Evolutionary conservation across 805 yeast genomes (phyloP).

Genomic region (Lachancea quebecensis): DNA sequence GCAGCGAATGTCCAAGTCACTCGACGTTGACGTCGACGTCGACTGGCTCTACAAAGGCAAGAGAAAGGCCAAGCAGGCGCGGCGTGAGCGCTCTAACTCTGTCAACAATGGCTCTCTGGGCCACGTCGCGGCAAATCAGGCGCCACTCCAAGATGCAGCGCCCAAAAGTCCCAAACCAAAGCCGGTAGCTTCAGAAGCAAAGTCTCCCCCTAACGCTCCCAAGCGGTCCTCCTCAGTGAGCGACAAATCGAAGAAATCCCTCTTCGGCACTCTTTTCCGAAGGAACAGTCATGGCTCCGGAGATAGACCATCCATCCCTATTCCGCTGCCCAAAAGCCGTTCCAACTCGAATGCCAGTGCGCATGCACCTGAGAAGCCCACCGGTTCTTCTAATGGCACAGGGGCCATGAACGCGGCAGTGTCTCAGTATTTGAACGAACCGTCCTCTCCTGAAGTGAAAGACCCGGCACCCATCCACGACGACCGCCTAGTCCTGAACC

Average conservation of each 20-base stretch:
- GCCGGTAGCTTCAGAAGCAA: background rate
- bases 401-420: conserved; percentile 8
- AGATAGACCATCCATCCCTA: conserved; percentile 11
- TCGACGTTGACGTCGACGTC: conserved; percentile 52
- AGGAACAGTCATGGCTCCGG: conserved; percentile 12
- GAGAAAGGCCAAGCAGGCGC: conserved; percentile 4
- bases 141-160: conserved; percentile 1
- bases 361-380: background rate
- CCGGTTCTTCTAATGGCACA: conserved; percentile 7
- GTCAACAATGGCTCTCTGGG: conserved; percentile 7
- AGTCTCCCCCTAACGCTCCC: background rate
- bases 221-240: conserved; percentile 16
- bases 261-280: conserved; percentile 25
- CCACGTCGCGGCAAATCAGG: conserved; percentile 3
- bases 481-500: conserved; percentile 37
- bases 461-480: conserved; percentile 20
- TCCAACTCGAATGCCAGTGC: conserved; percentile 2
- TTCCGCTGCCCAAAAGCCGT: conserved; percentile 6
- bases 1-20: conserved; percentile 7
- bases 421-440: conserved; percentile 13
- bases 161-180: background rate
- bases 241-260: conserved; percentile 25
- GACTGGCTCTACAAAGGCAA: conserved; percentile 85
- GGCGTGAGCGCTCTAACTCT: conserved; percentile 6
- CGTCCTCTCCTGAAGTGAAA: conserved; percentile 15